phyloP scores from a whole-genome alignment of 305 asterid genomes.

The Fraxinus ornus region DNA sequence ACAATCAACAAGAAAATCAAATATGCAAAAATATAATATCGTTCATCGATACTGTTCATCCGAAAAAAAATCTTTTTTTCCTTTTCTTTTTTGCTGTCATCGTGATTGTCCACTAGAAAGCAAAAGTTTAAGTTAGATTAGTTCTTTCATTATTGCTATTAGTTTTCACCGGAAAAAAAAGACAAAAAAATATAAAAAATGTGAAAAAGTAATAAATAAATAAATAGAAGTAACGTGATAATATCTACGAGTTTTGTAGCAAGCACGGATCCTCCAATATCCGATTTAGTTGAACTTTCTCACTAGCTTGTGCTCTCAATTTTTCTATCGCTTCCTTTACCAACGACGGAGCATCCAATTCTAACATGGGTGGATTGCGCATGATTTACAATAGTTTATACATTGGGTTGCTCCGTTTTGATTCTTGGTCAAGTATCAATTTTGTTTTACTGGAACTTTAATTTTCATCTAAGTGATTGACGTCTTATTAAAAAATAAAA shows the following conservation, averaged over 20 bases:
- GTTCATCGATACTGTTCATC: neutral
- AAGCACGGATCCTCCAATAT: neutral
- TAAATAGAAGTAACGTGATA: neutral
- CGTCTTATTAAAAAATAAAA: too few relatives aligned
- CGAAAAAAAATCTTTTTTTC: neutral
- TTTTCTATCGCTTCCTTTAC: neutral
- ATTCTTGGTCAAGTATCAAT: neutral
- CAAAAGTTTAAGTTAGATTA: neutral
- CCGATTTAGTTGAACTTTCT: neutral
- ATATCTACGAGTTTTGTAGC: neutral
- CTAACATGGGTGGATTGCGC: neutral
- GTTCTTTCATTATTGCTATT: neutral
- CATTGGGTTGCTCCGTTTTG: neutral
- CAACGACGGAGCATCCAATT: neutral
- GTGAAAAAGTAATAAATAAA: neutral
- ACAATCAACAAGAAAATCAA: neutral
- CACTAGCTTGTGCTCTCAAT: neutral
- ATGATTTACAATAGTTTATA: neutral
- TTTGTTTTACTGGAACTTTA: neutral
- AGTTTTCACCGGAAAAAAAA: neutral
- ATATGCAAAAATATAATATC: too few relatives aligned
- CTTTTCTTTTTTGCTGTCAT: neutral
- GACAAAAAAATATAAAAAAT: too few relatives aligned
- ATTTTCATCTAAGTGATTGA: neutral
- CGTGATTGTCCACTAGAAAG: neutral